These are phyloP conservation scores for Mycena amicta DNA, from an alignment of 768 basidiomycete species.

Conservation along the genomic window DNA sequence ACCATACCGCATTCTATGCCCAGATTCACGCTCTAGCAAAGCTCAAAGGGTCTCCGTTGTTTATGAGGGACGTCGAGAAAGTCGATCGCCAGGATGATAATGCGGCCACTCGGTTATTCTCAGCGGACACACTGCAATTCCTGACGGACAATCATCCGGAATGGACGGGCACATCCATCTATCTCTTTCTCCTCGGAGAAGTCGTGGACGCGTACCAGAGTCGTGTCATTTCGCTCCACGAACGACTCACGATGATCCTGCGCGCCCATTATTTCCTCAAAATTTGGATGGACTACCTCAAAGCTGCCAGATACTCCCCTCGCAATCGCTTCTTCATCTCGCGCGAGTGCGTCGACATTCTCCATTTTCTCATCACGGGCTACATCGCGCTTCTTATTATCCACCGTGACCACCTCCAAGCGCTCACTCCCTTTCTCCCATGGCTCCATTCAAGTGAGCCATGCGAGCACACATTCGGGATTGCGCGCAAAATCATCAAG, in stretches of 20 bases:
- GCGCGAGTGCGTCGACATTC: constrained; percentile 36
- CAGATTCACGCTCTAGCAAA: constrained; percentile 25
- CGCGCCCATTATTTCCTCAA: constrained; percentile 35
- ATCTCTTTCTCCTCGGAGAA: constrained; percentile 44
- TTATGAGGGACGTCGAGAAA: constrained; percentile 36
- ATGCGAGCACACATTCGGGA: constrained; percentile 39
- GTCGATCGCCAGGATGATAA: constrained; percentile 48
- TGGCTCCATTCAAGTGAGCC: constrained; percentile 39
- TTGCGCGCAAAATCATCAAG: constrained; percentile 28
- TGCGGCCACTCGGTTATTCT: constrained; percentile 44
- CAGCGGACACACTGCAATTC: constrained; percentile 31
- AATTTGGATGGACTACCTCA: constrained; percentile 29
- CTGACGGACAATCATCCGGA: constrained; percentile 29
- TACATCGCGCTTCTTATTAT: constrained; percentile 34
- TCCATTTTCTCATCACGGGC: constrained; percentile 31
- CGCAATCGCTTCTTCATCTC: constrained; percentile 33
- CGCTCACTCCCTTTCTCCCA: constrained; percentile 36
- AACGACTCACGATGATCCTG: constrained; percentile 33
- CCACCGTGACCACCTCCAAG: constrained; percentile 34
- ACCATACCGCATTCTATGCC: constrained; percentile 22
- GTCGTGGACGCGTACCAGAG: constrained; percentile 42
- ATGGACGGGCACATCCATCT: constrained; percentile 30
- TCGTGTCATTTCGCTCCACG: constrained; percentile 26
- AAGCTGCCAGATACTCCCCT: constrained; percentile 18
- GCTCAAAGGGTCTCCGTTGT: constrained; percentile 23